A percentile compares a stretch with the other conserved stretches of the same genome.
Evolutionary conservation across 352 stramenopile genomes (phyloP).

Genomic region (Pythium phragmitis): DNA sequence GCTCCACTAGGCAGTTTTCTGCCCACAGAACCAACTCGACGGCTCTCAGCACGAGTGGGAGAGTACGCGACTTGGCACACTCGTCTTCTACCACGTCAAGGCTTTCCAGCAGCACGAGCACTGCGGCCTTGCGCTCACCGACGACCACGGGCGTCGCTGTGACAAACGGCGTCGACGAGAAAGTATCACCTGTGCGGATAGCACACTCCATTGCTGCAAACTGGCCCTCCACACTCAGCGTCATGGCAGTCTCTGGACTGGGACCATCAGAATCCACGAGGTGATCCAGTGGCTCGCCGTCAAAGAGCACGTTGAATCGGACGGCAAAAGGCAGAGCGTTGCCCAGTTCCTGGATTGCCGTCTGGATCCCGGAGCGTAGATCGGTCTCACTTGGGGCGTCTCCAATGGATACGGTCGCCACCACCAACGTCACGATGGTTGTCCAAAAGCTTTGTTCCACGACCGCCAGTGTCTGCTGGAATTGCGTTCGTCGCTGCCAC

Average conservation of each 20-base stretch:
- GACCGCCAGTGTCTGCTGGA: neutral
- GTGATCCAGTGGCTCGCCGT: slow-evolving; percentile 15
- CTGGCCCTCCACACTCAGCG: slow-evolving; percentile 18
- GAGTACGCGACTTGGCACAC: neutral
- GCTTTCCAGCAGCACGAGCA: neutral
- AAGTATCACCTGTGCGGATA: slow-evolving; percentile 8
- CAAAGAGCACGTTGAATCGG: slow-evolving; percentile 14
- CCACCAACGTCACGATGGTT: neutral
- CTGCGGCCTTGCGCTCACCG: neutral
- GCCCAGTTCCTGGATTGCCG: neutral
- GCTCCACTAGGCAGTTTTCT: neutral
- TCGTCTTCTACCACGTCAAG: neutral
- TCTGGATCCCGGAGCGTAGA: neutral
- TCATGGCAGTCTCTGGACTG: neutral
- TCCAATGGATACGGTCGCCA: neutral
- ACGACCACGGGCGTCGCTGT: slow-evolving; percentile 5
- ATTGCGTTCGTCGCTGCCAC: slow-evolving; percentile 9
- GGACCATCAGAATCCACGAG: neutral
- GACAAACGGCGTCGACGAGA: slow-evolving; percentile 7
- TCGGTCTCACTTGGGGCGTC: neutral
- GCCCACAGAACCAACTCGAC: neutral
- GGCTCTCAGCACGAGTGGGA: slow-evolving; percentile 4
- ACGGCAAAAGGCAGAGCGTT: neutral
- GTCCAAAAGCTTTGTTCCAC: slow-evolving; percentile 10
- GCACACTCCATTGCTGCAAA: slow-evolving; percentile 13